phyloP scores from a whole-genome alignment of 768 basidiomycete species.

The Trametes cubensis region DNA sequence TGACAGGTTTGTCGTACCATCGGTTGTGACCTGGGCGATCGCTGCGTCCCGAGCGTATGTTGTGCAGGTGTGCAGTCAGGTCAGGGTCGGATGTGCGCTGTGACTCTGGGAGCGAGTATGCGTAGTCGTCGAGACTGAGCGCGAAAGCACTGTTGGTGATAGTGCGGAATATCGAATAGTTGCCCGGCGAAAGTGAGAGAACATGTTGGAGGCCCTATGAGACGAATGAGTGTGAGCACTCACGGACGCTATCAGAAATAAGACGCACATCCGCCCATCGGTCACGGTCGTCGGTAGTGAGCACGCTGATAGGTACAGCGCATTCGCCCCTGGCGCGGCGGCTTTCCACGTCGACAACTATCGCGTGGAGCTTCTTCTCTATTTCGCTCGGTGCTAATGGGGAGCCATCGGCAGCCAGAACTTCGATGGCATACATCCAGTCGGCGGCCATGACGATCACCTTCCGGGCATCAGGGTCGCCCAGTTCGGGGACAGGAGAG shows the following conservation, averaged over 20 bases:
- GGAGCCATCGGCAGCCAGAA: constrained; percentile 48
- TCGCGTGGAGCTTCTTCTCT: constrained; percentile 47
- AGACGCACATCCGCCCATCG: constrained; percentile 71
- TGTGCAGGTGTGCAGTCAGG: constrained; percentile 75
- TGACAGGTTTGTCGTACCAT: constrained; percentile 89
- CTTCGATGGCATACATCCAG: constrained; percentile 78
- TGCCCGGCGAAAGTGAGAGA: constrained; percentile 64
- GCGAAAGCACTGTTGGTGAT: constrained; percentile 79
- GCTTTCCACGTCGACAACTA: constrained; percentile 59
- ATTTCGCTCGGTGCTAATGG: constrained; percentile 42
- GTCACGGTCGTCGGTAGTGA: constrained; percentile 83
- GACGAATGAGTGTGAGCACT: constrained; percentile 1
- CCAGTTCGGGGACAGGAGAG: constrained; percentile 48
- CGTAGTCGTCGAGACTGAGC: constrained; percentile 78
- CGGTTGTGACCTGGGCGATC: constrained; percentile 60
- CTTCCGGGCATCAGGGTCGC: constrained; percentile 53
- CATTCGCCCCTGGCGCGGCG: constrained; percentile 55
- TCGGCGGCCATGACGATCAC: constrained; percentile 74
- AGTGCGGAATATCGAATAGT: constrained; percentile 58
- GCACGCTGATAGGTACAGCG: constrained; percentile 63
- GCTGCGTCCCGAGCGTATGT: constrained; percentile 65
- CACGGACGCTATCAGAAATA: background rate
- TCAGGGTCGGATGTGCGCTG: constrained; percentile 33
- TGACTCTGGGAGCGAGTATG: constrained; percentile 40
- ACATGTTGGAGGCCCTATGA: constrained; percentile 72